Percentiles rank a stretch among this genome's conserved stretches.
Evolutionary conservation across 495 filamentous ascomycete species (phyloP).

Genomic region (Annulohypoxylon nitens): DNA sequence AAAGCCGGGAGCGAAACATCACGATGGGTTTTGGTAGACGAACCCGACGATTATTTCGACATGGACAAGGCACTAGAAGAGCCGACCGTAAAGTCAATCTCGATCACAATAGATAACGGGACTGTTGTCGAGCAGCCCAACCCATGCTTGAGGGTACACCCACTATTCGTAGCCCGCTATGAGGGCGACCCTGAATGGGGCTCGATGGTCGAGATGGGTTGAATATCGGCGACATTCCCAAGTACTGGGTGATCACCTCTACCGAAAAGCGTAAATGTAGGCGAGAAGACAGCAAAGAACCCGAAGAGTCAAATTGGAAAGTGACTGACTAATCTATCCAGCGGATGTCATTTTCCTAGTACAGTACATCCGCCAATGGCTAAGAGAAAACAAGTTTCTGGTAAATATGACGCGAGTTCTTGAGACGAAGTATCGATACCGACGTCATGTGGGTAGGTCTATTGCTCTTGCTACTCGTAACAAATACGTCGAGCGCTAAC

Average conservation of each 20-base stretch:
- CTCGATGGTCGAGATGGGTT: background rate
- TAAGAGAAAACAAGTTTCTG: no score
- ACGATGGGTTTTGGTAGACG: no score
- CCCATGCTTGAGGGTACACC: conserved; percentile 1
- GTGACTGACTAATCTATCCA: no score
- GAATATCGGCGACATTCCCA: background rate
- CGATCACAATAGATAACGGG: background rate
- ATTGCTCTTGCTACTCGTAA: background rate
- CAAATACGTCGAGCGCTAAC: background rate
- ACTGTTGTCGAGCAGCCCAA: background rate
- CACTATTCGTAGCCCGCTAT: conserved; percentile 14
- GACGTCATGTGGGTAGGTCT: background rate
- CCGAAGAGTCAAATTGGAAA: no score
- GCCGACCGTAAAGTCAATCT: background rate
- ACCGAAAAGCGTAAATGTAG: no score
- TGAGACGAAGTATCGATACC: no score
- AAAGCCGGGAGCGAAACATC: no score
- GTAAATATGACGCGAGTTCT: background rate
- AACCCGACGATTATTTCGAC: background rate
- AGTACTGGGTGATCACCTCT: background rate
- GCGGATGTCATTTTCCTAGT: no score
- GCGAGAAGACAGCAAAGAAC: no score
- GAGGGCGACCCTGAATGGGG: conserved; percentile 15
- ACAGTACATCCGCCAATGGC: no score
- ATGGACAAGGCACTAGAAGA: no score